Evolutionary conservation across 371 early-diverging fungal species (phyloP), one percentile per base, ranked within the genome.

Genomic region (Phascolomyces articulosus): DNA sequence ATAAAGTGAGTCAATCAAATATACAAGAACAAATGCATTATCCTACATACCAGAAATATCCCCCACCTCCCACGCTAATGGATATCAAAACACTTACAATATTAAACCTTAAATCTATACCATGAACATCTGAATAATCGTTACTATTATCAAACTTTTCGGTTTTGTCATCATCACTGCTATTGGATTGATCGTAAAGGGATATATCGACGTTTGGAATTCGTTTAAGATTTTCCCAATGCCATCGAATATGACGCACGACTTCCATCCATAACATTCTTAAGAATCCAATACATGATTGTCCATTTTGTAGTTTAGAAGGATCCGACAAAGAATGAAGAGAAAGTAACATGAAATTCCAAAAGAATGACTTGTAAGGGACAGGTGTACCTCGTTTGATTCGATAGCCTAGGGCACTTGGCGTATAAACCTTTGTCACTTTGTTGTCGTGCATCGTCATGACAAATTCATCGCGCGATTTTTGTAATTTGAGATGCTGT

Each of bases 91-190:
- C 51, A 63, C 72, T 76, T 74, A 79, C 82, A 27, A 95, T 72
- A 56, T 83, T 87, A 62, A 84, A 91, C 11, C 90, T 73, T 55
- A 95, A 71, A 64, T 95, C 94, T 15, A 95, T 86, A 1, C 83
- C 85, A 27, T 80, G 73, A 6, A 69, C 72, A 23, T 70, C 72
- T 27, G 62, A 61, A 23, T 63, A 20, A n/a, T 40, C 60, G 1
- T 58, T 60, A 11, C 41, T 38, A 51, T 55, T 72, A 28, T 60
- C 63, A 4, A 63, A 28, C 56, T 63, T 29, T 38, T 56, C 65
- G 18, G 51, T 51, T 23, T 51, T 51, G 24, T 51, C 51, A 51
- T 51, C 51, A 51, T n/a, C n/a, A n/a, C 44, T 44, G 15, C 44
- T n/a, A n/a, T n/a, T n/a, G n/a, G n/a, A 44, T n/a, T 18, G 54